phyloP scores from a whole-genome alignment of 768 basidiomycete genomes.

The Termitomyces sp. region DNA sequence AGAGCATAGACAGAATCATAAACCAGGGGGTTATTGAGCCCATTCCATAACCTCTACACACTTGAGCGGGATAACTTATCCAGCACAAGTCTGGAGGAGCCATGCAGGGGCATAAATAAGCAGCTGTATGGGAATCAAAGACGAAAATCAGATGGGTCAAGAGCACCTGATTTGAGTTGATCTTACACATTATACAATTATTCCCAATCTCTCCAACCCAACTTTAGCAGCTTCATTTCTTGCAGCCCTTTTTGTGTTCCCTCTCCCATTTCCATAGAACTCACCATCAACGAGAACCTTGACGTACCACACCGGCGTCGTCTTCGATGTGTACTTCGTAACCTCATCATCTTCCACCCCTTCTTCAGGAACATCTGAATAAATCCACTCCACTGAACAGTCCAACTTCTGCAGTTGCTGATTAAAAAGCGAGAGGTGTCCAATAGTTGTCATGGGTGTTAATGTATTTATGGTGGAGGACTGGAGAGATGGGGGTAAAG shows the following conservation, averaged over 20 bases:
- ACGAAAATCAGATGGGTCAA: neutral
- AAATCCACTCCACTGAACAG: conserved; percentile 66
- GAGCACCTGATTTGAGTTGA: too few species aligned
- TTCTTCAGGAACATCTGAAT: conserved; percentile 31
- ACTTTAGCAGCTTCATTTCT: conserved; percentile 79
- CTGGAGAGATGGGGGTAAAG: conserved; percentile 17
- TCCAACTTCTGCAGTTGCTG: conserved; percentile 60
- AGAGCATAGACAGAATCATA: neutral
- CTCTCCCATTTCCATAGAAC: conserved; percentile 55
- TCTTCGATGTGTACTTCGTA: conserved; percentile 37
- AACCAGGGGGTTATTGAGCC: neutral
- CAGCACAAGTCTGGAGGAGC: conserved; percentile 55
- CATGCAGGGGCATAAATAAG: conserved; percentile 29
- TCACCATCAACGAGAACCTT: conserved; percentile 58
- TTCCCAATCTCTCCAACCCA: conserved; percentile 55
- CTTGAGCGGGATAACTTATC: conserved; percentile 35
- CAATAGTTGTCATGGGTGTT: conserved; percentile 29
- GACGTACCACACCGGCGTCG: conserved; percentile 76
- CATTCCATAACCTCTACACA: conserved; percentile 57
- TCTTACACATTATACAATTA: conserved; percentile 42
- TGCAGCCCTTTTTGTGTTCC: conserved; percentile 74
- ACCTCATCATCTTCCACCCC: conserved; percentile 18
- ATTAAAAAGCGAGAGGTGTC: conserved; percentile 78
- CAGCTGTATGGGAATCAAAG: neutral
- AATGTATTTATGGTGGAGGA: conserved; percentile 12